Base-by-base conservation (phyloP, 1,139 yeast species). In the Waltiozyma sp. region DNA sequence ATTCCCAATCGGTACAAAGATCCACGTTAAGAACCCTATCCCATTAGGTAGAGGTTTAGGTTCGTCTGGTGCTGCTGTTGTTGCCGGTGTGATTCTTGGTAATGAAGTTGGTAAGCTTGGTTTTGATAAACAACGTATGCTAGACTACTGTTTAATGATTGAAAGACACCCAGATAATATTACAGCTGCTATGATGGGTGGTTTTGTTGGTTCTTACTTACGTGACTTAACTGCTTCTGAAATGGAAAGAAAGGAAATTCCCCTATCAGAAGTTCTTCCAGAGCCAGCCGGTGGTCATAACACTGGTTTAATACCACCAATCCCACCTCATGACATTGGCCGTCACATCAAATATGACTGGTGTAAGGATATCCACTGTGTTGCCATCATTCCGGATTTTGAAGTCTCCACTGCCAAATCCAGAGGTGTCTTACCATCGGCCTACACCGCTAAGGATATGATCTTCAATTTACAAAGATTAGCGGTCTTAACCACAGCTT, bases 111-210 rank as follows among this genome's bases (percentile, higher is more conserved):
- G 93, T 21, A 70, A 75, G 45, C 68, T 91, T 40, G 77, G 75
- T 1, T 75, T 87, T 49, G 68, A 80, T 43, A 89, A 84, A 62
- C 80, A 76, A 53, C 72, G 98, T 54, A 73, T 91, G 79, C 71
- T 91, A 57, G 98, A 91, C 64, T 91, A 85, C 68, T 87, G 96
- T 62, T 72, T 91, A 53, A 85, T 91, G 89, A 89, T 91, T 55
- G 98, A 91, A 67, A 79, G 97, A 60, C 98, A 91, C 58, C 98
- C 98, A 31, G 98, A 91, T 64, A 91, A 91, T 63, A 89, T 91
- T 57, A 89, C 96, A 19, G 98, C 98, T 33, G 96, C 98, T 39
- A 87, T 91, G 96, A 81, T 89, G 77, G 98, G 98, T 46, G 97
- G 98, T 4, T 91, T 91, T 63, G 95, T 89, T 36, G 98, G 98